Evolutionary conservation across 2,329 filamentous ascomycete genomes (phyloP).

Genomic region (Septoria petroselini): DNA sequence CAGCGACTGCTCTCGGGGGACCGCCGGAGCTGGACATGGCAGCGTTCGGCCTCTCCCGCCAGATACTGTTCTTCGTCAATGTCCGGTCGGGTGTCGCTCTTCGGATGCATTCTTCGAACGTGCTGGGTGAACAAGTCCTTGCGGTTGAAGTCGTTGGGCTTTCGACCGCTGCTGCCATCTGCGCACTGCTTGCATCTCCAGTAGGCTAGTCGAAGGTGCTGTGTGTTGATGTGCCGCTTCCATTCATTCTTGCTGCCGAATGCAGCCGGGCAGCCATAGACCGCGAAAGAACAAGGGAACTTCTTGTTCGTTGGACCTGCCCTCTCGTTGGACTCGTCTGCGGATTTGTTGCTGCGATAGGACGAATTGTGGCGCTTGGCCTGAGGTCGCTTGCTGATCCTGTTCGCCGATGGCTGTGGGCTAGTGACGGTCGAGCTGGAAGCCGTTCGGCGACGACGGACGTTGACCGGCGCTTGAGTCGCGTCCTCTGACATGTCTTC

Average conservation of each 20-base stretch:
- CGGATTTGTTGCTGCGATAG: slow-evolving; percentile 75
- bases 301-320: slow-evolving; percentile 32
- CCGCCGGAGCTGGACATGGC: slow-evolving; percentile 58
- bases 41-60: slow-evolving; percentile 56
- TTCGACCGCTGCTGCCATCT: slow-evolving; percentile 19
- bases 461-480: neutral
- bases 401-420: neutral
- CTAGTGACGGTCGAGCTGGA: slow-evolving; percentile 7
- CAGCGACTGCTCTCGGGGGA: slow-evolving; percentile 62
- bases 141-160: slow-evolving; percentile 74
- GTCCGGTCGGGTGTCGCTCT: slow-evolving; percentile 49
- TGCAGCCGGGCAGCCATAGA: slow-evolving; percentile 68
- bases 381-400: slow-evolving; percentile 22
- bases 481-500: slow-evolving; percentile 14
- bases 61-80: slow-evolving; percentile 29
- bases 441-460: slow-evolving; percentile 23
- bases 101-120: slow-evolving; percentile 83
- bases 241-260: slow-evolving; percentile 91
- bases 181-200: slow-evolving; percentile 71
- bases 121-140: slow-evolving; percentile 93
- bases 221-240: slow-evolving; percentile 81
- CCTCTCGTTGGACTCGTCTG: slow-evolving; percentile 46
- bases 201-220: slow-evolving; percentile 71
- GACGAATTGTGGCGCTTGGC: slow-evolving; percentile 44
- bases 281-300: slow-evolving; percentile 74